Base-by-base conservation (phyloP, 768 basidiomycete genomes). In the Suillus paluster region DNA sequence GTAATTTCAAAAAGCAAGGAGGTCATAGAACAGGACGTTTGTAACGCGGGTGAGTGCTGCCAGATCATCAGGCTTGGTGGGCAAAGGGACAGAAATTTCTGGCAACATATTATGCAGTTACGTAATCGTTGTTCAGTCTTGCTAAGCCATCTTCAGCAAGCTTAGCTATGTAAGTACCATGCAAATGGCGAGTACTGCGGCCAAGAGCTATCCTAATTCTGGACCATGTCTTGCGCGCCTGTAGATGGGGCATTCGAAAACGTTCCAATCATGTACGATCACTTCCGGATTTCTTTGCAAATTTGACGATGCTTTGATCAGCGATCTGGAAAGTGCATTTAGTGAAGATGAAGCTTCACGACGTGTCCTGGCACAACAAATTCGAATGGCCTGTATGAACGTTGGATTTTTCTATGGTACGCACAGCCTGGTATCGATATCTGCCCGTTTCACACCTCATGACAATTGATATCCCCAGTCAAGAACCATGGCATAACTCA, bases 371-470 rank as follows among this genome's bases (percentile, higher is more conserved):
- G 90, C 89, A 0, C 80, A 85, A 45, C 73, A 81, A 63, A 86
- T 94, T 63, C 83, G 87, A 34, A 79, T 90, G 63, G 91, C 91
- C 14, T 90, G 87, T 66, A 78, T 90, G 62, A 84, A 89, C 65
- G 87, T 91, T 46, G 93, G 91, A 1, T 94, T 94, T 75, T 94
- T 94, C 74, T 94, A 94, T 69, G 75, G 91, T 91, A 63, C 64
- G 80, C 34, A 2, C 19, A n/a, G 11, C 11, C 11, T 33, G 19
- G n/a, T n/a, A n/a, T n/a, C n/a, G n/a, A 3, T 19, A 30, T 50
- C 11, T 50, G 19, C 30, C 50, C 14, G 41, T n/a, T 42, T 42
- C 38, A 39, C 23, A 39, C 25, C 4, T 25, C 23, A 7, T 55
- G 17, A 25, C 38, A n/a, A n/a, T n/a, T n/a, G n/a, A n/a, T n/a